Evolutionary conservation across 768 basidiomycete genomes (phyloP).

Genomic region (Boletus patriciae): DNA sequence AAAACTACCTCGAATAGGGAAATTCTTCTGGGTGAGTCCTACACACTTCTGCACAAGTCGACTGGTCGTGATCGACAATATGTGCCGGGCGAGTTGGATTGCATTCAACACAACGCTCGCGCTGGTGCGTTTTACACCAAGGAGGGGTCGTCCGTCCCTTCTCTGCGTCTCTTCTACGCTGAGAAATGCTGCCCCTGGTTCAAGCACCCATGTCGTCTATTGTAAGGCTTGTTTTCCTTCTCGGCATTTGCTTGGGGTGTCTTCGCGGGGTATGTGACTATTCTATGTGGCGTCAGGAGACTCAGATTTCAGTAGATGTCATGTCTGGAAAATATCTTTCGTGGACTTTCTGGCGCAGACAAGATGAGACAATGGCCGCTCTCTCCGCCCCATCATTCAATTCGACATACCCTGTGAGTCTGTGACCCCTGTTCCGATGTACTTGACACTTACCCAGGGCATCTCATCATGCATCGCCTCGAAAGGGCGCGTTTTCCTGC

Average conservation of each 20-base stretch:
- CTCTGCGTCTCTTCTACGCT: constrained; percentile 33
- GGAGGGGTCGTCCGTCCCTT: constrained; percentile 42
- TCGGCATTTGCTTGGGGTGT: constrained; percentile 34
- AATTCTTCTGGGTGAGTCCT: constrained; percentile 37
- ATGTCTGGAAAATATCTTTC: constrained; percentile 17
- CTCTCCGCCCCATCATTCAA: constrained; percentile 13
- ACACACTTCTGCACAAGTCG: background rate
- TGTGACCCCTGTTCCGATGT: constrained; percentile 34
- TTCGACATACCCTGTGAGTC: constrained; percentile 16
- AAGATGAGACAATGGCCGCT: constrained; percentile 14
- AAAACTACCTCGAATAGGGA: constrained; percentile 26
- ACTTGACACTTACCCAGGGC: constrained; percentile 15
- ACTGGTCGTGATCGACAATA: background rate
- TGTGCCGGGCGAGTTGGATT: constrained; percentile 29
- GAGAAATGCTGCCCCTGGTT: background rate
- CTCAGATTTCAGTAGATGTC: constrained; percentile 22
- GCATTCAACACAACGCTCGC: constrained; percentile 30
- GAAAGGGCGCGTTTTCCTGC: constrained; percentile 32
- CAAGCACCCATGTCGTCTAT: constrained; percentile 26
- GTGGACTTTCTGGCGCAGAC: constrained; percentile 32
- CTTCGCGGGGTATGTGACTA: constrained; percentile 19
- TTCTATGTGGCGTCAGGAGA: background rate
- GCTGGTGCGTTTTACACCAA: constrained; percentile 37
- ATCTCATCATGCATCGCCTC: constrained; percentile 24
- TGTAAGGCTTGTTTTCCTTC: constrained; percentile 45